Conservation (phyloP, 768 basidiomycete species). For the Xerocomellus intermedius region DNA sequence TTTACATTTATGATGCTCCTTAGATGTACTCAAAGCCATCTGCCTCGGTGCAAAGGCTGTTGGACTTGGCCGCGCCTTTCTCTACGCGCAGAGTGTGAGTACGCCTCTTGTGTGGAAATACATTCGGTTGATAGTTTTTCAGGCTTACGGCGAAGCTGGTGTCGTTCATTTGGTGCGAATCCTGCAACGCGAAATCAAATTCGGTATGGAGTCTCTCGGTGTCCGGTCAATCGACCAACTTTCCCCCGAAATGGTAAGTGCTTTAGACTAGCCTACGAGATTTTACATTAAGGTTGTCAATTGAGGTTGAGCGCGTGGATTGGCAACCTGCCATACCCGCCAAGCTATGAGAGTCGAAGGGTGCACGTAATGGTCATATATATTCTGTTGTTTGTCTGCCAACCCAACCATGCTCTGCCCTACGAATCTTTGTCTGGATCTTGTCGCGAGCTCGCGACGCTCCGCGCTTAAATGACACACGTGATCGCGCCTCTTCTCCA, state of each 20-base stretch:
- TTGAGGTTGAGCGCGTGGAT: constrained; percentile 60
- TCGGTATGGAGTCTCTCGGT: constrained; percentile 75
- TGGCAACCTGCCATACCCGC: constrained; percentile 50
- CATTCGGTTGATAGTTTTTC: constrained; percentile 3
- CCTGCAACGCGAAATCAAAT: constrained; percentile 73
- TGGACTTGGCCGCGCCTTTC: constrained; percentile 81
- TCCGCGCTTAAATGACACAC: constrained; percentile 6
- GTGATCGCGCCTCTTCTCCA: constrained; percentile 14
- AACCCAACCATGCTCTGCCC: not conserved
- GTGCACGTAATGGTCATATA: not conserved
- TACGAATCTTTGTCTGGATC: not conserved
- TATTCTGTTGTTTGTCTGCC: not conserved
- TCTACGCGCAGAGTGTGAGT: constrained; percentile 81
- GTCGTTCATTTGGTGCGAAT: constrained; percentile 66
- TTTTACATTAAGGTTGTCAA: constrained; percentile 1
- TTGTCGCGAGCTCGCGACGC: not conserved
- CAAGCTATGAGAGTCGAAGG: constrained; percentile 23
- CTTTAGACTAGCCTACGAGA: not conserved
- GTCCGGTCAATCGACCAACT: constrained; percentile 63
- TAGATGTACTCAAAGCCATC: constrained; percentile 85
- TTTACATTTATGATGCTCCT: not conserved
- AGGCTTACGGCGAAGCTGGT: constrained; percentile 77
- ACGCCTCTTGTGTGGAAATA: not conserved
- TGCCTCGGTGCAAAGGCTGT: constrained; percentile 87
- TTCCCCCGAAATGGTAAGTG: constrained; percentile 68